Evolutionary conservation across 768 basidiomycete genomes (phyloP), one percentile per base, ranked within the genome.

Genomic region (Calvatia gigantea): DNA sequence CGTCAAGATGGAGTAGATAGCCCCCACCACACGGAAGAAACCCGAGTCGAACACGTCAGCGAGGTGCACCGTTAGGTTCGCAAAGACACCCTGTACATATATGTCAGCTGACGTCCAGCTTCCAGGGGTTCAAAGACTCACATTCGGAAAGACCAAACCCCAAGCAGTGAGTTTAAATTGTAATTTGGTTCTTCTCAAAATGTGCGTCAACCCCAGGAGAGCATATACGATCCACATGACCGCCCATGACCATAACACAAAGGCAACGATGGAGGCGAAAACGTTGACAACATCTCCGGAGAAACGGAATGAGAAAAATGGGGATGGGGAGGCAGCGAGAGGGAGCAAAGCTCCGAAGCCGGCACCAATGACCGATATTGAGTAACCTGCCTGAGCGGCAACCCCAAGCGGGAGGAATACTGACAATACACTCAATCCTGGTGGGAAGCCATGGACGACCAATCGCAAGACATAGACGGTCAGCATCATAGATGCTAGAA

Each of bases 371-470:
- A 84, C 62, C 15, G 85, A 69, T 33, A 84, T 64, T 1, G 81
- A 73, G 59, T 77, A 84, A 1, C 83, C 85, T 8, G 84, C 78
- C 64, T 91, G 88, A 21, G 83, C 87, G 51, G 80, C 79, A 0
- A 89, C 87, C 2, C 90, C 90, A 2, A 91, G 67, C 0, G 88
- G 87, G n/a, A 91, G 74, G 67, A 90, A 90, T 3, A 80, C 73
- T 4, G 84, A 83, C 54, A 87, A 67, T 46, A 86, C 73, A 12
- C 67, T 67, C 2, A 64, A 62, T 21, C 78, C 79, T 3, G 72
- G 69, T 1, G 84, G 77, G 47, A 82, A 72, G 7, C 85, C 86
- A 61, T 82, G 64, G 8, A 82, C 58, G 51, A 87, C 76, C 8
- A 86, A 73, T 6, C 86, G 81, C 33, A 80, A 65, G 33, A 89